Percentiles rank a stretch among this genome's conserved stretches.
Conservation (phyloP, 345 rosid genomes). For the Physaria fendleri region DNA sequence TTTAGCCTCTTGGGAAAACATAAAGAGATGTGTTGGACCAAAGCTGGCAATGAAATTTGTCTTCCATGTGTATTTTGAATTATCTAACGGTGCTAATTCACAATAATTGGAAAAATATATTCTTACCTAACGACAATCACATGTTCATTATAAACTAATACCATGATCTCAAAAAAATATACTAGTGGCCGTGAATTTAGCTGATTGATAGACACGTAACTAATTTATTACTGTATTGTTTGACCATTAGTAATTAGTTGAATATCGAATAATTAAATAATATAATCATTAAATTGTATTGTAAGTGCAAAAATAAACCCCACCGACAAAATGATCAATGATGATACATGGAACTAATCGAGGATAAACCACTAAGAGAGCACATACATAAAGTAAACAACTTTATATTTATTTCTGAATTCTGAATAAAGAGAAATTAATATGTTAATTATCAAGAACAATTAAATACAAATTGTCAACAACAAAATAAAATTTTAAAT, state of each 20-base stretch:
- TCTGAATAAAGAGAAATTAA: conserved; percentile 7
- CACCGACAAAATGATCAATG: conserved; percentile 25
- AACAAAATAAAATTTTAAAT: background rate
- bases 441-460: conserved; percentile 22
- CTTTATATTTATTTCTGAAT: conserved; percentile 18
- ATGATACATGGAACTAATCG: background rate
- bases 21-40: conserved; percentile 12
- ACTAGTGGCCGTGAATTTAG: conserved; percentile 10
- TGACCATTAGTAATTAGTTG: conserved; percentile 12
- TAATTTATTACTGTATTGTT: background rate
- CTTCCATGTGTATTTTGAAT: conserved; percentile 11
- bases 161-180: conserved; percentile 4
- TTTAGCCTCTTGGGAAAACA: background rate
- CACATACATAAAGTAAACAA: background rate
- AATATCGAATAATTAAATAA: background rate
- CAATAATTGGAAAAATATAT: background rate
- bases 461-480: conserved; percentile 20
- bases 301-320: background rate
- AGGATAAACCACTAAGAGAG: background rate
- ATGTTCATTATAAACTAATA: conserved; percentile 12
- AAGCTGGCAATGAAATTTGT: conserved; percentile 10
- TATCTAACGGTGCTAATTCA: conserved; percentile 16
- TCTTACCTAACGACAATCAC: conserved; percentile 10
- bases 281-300: background rate
- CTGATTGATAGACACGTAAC: background rate